A percentile compares a stretch with the other conserved stretches of the same genome.
These are phyloP conservation scores for Colletotrichum incanum DNA, from an alignment of 2,329 filamentous ascomycete genomes.

Conservation along the genomic window DNA sequence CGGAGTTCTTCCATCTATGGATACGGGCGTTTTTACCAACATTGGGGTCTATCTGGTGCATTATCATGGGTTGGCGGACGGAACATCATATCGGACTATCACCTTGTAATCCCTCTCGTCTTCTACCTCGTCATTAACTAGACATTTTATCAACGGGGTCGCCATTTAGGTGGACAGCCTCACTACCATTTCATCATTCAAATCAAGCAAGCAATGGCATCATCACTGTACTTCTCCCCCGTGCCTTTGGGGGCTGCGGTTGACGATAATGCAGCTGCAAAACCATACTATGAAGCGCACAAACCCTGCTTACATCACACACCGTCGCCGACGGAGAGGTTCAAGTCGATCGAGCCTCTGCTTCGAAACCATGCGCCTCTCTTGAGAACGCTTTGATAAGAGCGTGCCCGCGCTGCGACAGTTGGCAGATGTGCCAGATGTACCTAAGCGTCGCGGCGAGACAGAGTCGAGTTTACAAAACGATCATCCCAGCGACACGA, in stretches of 20 bases:
- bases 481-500: neutral
- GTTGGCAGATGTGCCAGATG: slow-evolving; percentile 26
- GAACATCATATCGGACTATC: slow-evolving; percentile 8
- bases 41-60: slow-evolving; percentile 25
- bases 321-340: slow-evolving; percentile 6
- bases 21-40: slow-evolving; percentile 6
- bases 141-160: neutral
- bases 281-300: neutral
- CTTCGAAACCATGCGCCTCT: slow-evolving; percentile 33
- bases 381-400: slow-evolving; percentile 6
- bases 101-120: slow-evolving; percentile 29
- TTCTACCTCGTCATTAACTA: slow-evolving; percentile 26
- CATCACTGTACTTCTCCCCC: neutral
- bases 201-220: neutral
- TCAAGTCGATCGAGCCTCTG: slow-evolving; percentile 5
- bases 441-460: slow-evolving; percentile 23
- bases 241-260: neutral
- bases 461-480: slow-evolving; percentile 20
- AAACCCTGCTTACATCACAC: neutral
- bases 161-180: neutral
- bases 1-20: slow-evolving; percentile 34
- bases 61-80: slow-evolving; percentile 29
- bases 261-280: neutral
- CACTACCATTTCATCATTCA: neutral
- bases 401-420: slow-evolving; percentile 34